phyloP scores from a whole-genome alignment of 228 moss, liverwort and hornwort genomes.

The Sphagnum fallax region DNA sequence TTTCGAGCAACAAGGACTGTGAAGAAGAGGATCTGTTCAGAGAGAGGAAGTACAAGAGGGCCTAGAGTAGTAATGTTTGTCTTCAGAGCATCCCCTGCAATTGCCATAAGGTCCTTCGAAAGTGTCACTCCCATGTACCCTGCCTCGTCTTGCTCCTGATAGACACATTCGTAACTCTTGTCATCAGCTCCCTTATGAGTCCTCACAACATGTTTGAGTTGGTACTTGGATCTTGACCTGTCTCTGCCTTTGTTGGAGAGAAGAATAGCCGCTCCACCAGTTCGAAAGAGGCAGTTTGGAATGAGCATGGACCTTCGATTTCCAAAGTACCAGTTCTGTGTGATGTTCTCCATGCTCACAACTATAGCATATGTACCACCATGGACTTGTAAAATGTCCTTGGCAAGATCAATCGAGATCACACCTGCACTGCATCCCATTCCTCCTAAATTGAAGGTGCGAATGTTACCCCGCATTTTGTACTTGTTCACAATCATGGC shows the following conservation, averaged over 20 bases:
- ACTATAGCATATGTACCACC: constrained; percentile 7
- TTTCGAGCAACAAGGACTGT: constrained; percentile 5
- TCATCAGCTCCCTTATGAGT: constrained; percentile 10
- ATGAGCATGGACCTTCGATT: constrained; percentile 9
- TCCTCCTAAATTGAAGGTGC: constrained; percentile 7
- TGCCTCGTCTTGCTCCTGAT: constrained; percentile 10
- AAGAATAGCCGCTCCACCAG: constrained; percentile 9
- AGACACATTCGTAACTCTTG: constrained; percentile 10
- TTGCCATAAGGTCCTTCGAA: constrained; percentile 9
- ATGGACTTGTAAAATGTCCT: constrained; percentile 10
- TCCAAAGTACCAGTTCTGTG: constrained; percentile 12
- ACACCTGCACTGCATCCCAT: constrained; percentile 11
- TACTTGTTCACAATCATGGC: constrained; percentile 13
- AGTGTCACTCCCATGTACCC: constrained; percentile 6
- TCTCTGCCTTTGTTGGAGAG: constrained; percentile 8
- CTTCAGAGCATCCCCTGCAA: constrained; percentile 9
- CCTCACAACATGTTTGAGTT: constrained; percentile 9
- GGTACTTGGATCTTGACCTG: constrained; percentile 4
- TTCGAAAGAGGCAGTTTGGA: constrained; percentile 8
- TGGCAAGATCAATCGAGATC: constrained; percentile 7
- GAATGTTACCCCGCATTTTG: constrained; percentile 8
- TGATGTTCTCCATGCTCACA: constrained; percentile 9
- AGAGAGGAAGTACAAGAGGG: constrained; percentile 10
- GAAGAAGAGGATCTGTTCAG: constrained; percentile 6
- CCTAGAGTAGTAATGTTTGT: constrained; percentile 9